phyloP scores from a whole-genome alignment of 352 stramenopile genomes.

The Phytopythium cucurbitacearum region DNA sequence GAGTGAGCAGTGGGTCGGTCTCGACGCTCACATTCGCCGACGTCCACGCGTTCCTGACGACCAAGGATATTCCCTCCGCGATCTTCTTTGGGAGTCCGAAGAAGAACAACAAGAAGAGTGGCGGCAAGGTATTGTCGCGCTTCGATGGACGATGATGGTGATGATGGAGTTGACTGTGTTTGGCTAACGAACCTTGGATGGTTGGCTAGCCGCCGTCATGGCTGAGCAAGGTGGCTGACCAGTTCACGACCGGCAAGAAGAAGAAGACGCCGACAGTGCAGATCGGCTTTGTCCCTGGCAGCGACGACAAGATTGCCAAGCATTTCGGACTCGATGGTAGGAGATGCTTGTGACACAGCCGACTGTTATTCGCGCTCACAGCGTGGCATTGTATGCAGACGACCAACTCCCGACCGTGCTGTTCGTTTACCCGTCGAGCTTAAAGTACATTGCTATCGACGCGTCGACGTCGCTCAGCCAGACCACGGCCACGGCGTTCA shows the following conservation, averaged over 20 bases:
- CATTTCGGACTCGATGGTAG: constrained; percentile 52
- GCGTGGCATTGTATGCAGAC: constrained; percentile 7
- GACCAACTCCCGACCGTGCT: constrained; percentile 54
- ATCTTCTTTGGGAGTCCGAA: constrained; percentile 61
- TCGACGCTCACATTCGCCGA: constrained; percentile 42
- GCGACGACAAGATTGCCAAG: constrained; percentile 62
- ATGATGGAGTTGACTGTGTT: no score
- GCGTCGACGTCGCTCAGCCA: constrained; percentile 30
- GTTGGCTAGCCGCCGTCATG: constrained; percentile 39
- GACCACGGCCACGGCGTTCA: constrained; percentile 53
- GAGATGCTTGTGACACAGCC: background rate
- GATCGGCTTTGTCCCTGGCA: constrained; percentile 53
- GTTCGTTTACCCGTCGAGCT: constrained; percentile 42
- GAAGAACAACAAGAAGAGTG: constrained; percentile 45
- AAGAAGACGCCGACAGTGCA: constrained; percentile 52
- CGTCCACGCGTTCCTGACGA: constrained; percentile 54
- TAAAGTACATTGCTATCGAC: constrained; percentile 40
- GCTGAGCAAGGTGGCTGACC: constrained; percentile 47
- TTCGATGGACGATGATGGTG: no score
- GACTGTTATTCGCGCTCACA: background rate
- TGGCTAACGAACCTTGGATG: no score
- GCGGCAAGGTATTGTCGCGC: constrained; percentile 15
- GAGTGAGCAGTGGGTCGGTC: constrained; percentile 43
- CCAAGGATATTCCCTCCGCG: constrained; percentile 44
- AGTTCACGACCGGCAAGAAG: constrained; percentile 55